Evolutionary conservation across 169 alveolate genomes (phyloP), one percentile per base, ranked within the genome.

Genomic region (Eimeria necatrix): DNA sequence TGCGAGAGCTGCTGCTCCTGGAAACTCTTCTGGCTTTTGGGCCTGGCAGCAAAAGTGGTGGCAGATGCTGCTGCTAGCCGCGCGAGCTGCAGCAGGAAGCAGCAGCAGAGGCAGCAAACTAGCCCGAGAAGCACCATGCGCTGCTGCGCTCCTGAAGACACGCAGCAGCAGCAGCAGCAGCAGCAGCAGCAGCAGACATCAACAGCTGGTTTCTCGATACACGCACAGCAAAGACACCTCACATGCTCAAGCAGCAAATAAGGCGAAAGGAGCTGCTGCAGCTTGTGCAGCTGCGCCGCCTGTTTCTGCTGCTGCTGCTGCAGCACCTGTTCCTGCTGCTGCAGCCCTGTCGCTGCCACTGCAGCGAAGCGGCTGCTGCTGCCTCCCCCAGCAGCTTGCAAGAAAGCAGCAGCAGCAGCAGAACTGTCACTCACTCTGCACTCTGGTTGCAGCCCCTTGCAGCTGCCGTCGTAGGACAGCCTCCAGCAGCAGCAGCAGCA

Each of bases 21-120:
- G 20, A 48, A 60, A n/a, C 48, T 52, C 49, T 22, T 48, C 18
- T 80, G 64, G 64, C 89, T 52, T 46, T 56, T 80, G 4, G 49
- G 14, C 7, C n/a, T 80, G 46, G 71, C 18, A 48, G 49, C 53
- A 18, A 80, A 80, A 26, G 20, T 68, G 49, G 46, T 48, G n/a
- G 89, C 64, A 51, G 89, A 80, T 10, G 51, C 89, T 3, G 70
- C 71, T 18, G 32, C 7, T 22, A 80, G 89, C 60, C 89, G 68
- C 71, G 49, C 89, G 46, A 80, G 89, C 48, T 80, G 89, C 89
- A 80, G 89, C 70, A 80, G 71, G 49, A 51, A 80, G 51, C 49
- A 51, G 70, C 89, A 80, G 71, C 89, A 80, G 71, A 80, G 89
- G 20, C 89, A 80, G 18, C 0, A 26, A 22, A 80, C 89, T 4